These are phyloP conservation scores for Neurospora sp. DNA, from an alignment of 2,329 filamentous ascomycete species.

Conservation along the genomic window DNA sequence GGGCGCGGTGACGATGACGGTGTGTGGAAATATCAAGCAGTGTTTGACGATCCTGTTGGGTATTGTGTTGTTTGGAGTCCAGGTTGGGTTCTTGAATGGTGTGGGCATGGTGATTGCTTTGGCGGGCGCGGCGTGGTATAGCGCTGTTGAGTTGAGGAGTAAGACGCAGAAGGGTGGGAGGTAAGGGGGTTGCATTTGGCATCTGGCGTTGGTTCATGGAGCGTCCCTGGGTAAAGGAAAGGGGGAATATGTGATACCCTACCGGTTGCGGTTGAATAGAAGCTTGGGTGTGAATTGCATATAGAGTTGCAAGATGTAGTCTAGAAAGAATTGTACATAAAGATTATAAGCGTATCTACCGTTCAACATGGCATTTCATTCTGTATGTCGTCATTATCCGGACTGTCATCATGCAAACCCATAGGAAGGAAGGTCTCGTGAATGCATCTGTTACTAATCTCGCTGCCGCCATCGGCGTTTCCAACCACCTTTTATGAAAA, in stretches of 20 bases:
- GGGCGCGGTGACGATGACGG: constrained; percentile 49
- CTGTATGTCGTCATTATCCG: background rate
- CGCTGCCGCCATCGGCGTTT: background rate
- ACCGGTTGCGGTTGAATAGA: background rate
- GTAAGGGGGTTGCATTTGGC: background rate
- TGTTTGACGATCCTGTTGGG: constrained; percentile 45
- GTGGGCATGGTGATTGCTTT: constrained; percentile 46
- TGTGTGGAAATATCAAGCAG: constrained; percentile 51
- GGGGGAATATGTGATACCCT: background rate
- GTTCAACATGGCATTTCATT: background rate
- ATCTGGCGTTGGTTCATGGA: background rate
- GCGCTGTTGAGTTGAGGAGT: constrained; percentile 39
- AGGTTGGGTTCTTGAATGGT: constrained; percentile 43
- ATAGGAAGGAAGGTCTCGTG: background rate
- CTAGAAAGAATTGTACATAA: background rate
- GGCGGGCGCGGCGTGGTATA: constrained; percentile 46
- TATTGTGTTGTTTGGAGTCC: constrained; percentile 42
- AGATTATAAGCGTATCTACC: background rate
- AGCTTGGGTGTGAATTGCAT: background rate
- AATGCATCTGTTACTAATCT: background rate
- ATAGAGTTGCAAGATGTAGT: background rate
- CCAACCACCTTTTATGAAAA: background rate
- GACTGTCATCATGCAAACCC: background rate
- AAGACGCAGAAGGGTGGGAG: constrained; percentile 6
- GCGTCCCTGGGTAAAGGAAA: background rate